Evolutionary conservation across 2,329 filamentous ascomycete species (phyloP).

Genomic region (Colletotrichum sp.): DNA sequence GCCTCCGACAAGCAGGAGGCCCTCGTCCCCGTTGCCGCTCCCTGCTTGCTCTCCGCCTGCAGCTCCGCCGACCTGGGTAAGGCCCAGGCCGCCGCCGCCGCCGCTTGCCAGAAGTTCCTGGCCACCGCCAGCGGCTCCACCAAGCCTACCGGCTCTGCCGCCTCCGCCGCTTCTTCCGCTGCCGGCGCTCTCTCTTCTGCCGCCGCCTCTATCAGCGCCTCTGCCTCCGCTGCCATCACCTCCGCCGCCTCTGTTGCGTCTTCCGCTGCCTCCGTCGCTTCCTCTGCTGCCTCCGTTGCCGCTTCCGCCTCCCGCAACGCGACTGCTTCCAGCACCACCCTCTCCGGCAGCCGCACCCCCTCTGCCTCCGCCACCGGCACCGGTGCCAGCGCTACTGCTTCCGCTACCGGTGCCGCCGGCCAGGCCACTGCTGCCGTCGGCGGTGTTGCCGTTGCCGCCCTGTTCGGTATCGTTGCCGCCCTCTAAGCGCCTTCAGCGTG

Average conservation of each 20-base stretch:
- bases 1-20: conserved; percentile 33
- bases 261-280: conserved; percentile 18
- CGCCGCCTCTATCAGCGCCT: neutral
- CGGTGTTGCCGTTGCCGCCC: conserved; percentile 10
- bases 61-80: conserved; percentile 30
- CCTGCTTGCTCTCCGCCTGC: conserved; percentile 41
- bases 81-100: conserved; percentile 34
- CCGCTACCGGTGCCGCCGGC: neutral
- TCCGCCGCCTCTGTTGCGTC: conserved; percentile 26
- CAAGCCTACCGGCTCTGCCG: neutral
- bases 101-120: conserved; percentile 26
- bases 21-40: conserved; percentile 31
- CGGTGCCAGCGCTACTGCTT: neutral
- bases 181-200: neutral
- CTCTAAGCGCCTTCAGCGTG: neutral
- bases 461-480: conserved; percentile 11
- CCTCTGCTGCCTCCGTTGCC: neutral
- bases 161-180: neutral
- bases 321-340: neutral
- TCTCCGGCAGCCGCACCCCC: neutral
- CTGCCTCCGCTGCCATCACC: conserved; percentile 34
- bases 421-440: neutral
- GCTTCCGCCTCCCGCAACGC: conserved; percentile 22
- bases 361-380: neutral
- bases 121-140: conserved; percentile 12